phyloP scores from a whole-genome alignment of 139 green algal species.

The Desmodesmus armatus region DNA sequence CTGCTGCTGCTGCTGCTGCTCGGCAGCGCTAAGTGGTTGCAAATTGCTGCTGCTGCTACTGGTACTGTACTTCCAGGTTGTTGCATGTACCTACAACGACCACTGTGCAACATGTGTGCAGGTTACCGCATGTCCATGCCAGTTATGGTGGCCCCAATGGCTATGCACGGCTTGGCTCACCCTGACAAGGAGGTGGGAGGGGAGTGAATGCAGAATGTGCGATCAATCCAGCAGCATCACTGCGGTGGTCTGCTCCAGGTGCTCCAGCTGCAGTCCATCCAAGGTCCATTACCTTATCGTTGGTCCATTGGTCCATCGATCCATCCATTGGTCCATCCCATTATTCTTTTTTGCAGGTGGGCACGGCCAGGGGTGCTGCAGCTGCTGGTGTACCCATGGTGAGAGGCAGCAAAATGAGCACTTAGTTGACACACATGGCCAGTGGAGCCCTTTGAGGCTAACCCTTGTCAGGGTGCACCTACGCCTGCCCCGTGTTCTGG shows the following conservation, averaged over 20 bases:
- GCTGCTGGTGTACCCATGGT: slow-evolving; percentile 53
- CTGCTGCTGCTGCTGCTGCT: background rate
- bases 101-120: slow-evolving; percentile 36
- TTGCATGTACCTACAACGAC: background rate
- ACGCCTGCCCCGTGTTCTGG: too few species aligned
- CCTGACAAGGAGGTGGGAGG: slow-evolving; percentile 72
- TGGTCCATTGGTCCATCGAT: too few species aligned
- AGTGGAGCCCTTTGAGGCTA: background rate
- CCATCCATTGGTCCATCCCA: too few species aligned
- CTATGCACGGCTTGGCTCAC: slow-evolving; percentile 84
- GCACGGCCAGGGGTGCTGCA: slow-evolving; percentile 19
- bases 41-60: too few species aligned
- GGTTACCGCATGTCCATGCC: slow-evolving; percentile 63
- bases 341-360: too few species aligned
- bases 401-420: background rate
- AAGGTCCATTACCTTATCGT: too few species aligned
- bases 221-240: too few species aligned
- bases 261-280: too few species aligned
- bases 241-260: too few species aligned
- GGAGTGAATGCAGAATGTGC: too few species aligned
- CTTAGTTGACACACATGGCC: background rate
- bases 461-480: too few species aligned
- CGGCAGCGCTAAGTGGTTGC: too few species aligned
- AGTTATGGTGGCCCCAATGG: slow-evolving; percentile 88
- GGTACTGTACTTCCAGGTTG: background rate